phyloP scores from a whole-genome alignment of 768 basidiomycete genomes.

The Strobilomyces confusus region DNA sequence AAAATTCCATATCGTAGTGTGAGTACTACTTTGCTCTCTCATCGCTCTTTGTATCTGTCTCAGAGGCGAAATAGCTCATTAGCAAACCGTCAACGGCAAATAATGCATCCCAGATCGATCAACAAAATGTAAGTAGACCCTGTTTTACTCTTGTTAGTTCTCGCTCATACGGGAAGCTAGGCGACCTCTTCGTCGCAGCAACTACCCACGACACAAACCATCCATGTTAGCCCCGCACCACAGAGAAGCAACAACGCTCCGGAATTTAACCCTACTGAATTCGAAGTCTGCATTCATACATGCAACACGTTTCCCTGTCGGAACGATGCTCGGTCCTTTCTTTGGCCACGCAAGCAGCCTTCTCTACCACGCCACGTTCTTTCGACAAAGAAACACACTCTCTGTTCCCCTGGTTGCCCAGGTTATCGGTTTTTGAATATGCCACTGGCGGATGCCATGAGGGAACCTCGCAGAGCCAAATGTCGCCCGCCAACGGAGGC shows the following conservation, averaged over 20 bases:
- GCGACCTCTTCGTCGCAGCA: not conserved
- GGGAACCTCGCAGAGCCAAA: constrained; percentile 20
- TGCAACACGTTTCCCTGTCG: constrained; percentile 23
- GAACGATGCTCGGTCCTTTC: constrained; percentile 25
- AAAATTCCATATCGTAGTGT: constrained; percentile 24
- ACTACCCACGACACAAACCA: not conserved
- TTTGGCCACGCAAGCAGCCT: constrained; percentile 21
- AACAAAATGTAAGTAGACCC: constrained; percentile 13
- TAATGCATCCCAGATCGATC: not conserved
- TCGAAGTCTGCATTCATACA: constrained; percentile 27
- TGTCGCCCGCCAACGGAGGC: constrained; percentile 22
- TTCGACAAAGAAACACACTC: constrained; percentile 20
- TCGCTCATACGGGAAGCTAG: not conserved
- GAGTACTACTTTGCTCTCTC: not conserved
- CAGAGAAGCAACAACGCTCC: not conserved
- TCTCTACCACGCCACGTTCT: constrained; percentile 25
- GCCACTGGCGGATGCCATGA: constrained; percentile 14
- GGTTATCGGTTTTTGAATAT: constrained; percentile 20
- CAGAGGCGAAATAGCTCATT: not conserved
- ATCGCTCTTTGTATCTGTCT: not conserved
- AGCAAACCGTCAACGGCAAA: constrained; percentile 8
- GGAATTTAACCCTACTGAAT: constrained; percentile 8
- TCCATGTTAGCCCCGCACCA: constrained; percentile 1
- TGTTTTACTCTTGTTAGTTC: not conserved
- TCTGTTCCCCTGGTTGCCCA: constrained; percentile 17